phyloP scores from a whole-genome alignment of 495 filamentous ascomycete species.

The Tuber umbilicatum region DNA sequence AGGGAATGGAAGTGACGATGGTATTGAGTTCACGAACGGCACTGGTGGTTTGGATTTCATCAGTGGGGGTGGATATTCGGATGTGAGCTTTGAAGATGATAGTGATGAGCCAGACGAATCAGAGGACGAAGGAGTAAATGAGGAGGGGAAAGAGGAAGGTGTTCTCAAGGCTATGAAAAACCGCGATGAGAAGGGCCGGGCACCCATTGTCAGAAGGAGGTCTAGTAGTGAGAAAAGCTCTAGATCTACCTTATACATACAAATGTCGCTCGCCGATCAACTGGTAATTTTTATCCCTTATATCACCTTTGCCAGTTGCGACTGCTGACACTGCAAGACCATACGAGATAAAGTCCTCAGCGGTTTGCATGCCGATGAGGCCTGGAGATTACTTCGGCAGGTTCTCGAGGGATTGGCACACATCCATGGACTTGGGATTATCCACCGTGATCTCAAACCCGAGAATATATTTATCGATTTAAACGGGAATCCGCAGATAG shows the following conservation, averaged over 20 bases:
- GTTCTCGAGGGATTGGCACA: slow-evolving; percentile 84
- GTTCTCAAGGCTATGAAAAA: slow-evolving; percentile 15
- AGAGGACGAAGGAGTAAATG: slow-evolving; percentile 44
- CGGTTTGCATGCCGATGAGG: slow-evolving; percentile 65
- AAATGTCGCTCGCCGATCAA: slow-evolving; percentile 97
- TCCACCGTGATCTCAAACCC: slow-evolving; percentile 95
- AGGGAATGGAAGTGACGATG: slow-evolving; percentile 34
- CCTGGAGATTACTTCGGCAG: slow-evolving; percentile 87
- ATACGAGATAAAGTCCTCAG: slow-evolving; percentile 82
- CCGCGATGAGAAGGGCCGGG: slow-evolving; percentile 28
- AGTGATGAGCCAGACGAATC: slow-evolving; percentile 54
- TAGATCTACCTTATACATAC: slow-evolving; percentile 61
- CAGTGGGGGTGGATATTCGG: slow-evolving; percentile 75
- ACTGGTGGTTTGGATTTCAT: slow-evolving; percentile 88
- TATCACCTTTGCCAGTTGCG: background rate
- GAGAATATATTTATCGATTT: slow-evolving; percentile 97
- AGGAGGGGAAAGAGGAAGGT: slow-evolving; percentile 42
- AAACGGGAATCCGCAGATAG: slow-evolving; percentile 82
- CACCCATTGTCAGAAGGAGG: slow-evolving; percentile 41
- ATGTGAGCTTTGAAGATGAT: slow-evolving; percentile 70
- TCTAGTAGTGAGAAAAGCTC: background rate
- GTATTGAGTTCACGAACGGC: slow-evolving; percentile 60
- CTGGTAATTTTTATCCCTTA: slow-evolving; percentile 51
- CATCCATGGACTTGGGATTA: slow-evolving; percentile 84
- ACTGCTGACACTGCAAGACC: slow-evolving; percentile 50